Base-by-base conservation (phyloP, 768 basidiomycete genomes). In the Termitomyces sp. region DNA sequence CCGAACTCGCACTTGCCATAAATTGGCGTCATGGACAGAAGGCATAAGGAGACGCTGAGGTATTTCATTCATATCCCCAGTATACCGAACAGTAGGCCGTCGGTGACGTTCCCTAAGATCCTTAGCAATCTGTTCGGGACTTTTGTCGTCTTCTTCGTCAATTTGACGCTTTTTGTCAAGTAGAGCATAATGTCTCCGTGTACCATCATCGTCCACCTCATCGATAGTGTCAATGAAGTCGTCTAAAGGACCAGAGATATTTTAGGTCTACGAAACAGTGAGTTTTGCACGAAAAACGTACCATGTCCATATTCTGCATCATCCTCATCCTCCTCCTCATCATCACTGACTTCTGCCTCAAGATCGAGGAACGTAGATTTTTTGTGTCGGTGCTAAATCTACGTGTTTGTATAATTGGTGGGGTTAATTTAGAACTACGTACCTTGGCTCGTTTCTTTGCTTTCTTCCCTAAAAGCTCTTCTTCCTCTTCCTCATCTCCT, bases 1-100 rank as follows among this genome's bases (percentile, higher is more conserved):
- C 83, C 93, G 93, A 63, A 95, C 94, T 65, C 91, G 81, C 56
- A 98, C 85, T 75, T 94, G 94, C 94, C 95, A 99, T 58, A 99
- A 74, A 69, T 85, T 94, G 11, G 96, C 90, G 69, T 99, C 97
- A 54, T 96, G 89, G 0, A 97, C 93, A 3, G 90, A 92, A 20
- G 97, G 97, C 94, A 99, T 98, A 20, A 98, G 79, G 55, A 98
- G 71, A 16, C 93, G 80, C 66, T 98, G 94, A 1, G 97, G 95
- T 26, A 97, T 85, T 62, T 92, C 88, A 62, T 92, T 96, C 83
- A 92, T 88, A 69, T 96, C 94, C 30, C 93, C 94, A 20, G 90
- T 86, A 66, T 93, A 96, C 44, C 87, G 85, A 52, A 84, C 81
- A 3, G 85, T 81, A 24, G 81, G 76, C 49, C 87, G 83, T 44